Evolutionary conservation across 192 early-diverging fungal genomes (phyloP).

Genomic region (Podila epigama): DNA sequence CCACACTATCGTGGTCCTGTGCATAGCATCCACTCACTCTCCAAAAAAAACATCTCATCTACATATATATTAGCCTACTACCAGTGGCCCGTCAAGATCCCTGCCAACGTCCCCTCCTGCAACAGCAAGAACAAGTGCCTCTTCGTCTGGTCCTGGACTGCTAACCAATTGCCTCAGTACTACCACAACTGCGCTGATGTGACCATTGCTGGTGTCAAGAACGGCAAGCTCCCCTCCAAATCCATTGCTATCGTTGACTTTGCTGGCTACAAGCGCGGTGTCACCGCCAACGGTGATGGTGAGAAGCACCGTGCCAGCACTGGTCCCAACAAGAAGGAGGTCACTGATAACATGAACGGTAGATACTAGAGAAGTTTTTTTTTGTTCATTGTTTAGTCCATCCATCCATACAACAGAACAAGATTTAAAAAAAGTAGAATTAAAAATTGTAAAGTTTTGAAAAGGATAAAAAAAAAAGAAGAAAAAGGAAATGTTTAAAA

Average conservation of each 20-base stretch:
- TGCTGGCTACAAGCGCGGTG: slow-evolving; percentile 15
- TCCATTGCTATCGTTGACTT: slow-evolving; percentile 31
- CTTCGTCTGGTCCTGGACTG: slow-evolving; percentile 73
- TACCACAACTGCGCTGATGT: slow-evolving; percentile 83
- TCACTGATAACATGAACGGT: slow-evolving; percentile 27
- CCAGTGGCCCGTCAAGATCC: slow-evolving; percentile 51
- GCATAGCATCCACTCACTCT: background rate
- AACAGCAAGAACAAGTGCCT: slow-evolving; percentile 40
- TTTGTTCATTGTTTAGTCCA: background rate
- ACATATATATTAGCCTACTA: slow-evolving; percentile 23
- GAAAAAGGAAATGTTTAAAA: background rate
- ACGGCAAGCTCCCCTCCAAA: slow-evolving; percentile 25
- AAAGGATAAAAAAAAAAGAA: background rate
- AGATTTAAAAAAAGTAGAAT: background rate
- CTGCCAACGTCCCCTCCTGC: slow-evolving; percentile 45
- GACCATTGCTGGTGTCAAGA: slow-evolving; percentile 52
- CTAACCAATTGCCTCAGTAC: slow-evolving; percentile 75
- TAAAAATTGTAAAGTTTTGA: no score
- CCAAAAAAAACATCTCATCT: background rate
- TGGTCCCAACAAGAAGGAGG: slow-evolving; percentile 32
- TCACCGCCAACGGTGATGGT: slow-evolving; percentile 29
- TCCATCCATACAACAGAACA: background rate
- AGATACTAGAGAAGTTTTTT: slow-evolving; percentile 11
- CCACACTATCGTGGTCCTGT: no score
- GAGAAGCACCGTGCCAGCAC: slow-evolving; percentile 20